These are phyloP conservation scores for Ophiostoma populinum DNA, from an alignment of 2,329 filamentous ascomycete species.

Conservation along the genomic window DNA sequence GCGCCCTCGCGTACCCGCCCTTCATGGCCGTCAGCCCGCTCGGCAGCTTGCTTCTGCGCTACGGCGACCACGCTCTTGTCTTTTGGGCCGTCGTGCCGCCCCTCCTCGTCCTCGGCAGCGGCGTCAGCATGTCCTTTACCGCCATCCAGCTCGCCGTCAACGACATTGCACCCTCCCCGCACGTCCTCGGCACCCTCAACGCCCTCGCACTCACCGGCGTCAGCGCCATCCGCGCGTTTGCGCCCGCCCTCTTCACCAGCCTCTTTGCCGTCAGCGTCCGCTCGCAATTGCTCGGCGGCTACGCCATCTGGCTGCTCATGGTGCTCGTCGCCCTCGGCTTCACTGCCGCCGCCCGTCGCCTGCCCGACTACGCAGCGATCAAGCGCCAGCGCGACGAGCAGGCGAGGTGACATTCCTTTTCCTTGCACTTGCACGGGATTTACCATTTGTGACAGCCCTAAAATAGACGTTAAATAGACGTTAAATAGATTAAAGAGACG, in stretches of 20 bases:
- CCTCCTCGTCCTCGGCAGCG: conserved; percentile 35
- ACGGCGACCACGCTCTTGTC: conserved; percentile 17
- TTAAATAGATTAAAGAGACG: too few relatives aligned
- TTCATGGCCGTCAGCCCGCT: conserved; percentile 40
- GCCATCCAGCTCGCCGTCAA: conserved; percentile 58
- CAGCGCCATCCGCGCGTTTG: conserved; percentile 45
- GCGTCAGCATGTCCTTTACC: conserved; percentile 53
- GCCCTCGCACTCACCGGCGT: conserved; percentile 45
- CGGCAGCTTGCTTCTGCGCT: conserved; percentile 37
- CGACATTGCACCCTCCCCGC: conserved; percentile 48
- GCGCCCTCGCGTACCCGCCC: conserved; percentile 41
- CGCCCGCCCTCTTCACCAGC: conserved; percentile 47
- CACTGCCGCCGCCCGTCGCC: conserved; percentile 15
- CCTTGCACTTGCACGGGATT: too few relatives aligned
- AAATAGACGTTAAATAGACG: not conserved
- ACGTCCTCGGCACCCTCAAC: conserved; percentile 54
- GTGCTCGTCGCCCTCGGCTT: conserved; percentile 20
- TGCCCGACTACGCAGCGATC: conserved; percentile 20
- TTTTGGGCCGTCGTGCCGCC: conserved; percentile 41
- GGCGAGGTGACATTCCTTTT: too few relatives aligned
- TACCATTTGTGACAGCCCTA: too few relatives aligned
- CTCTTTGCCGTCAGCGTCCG: conserved; percentile 51
- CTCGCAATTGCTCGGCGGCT: conserved; percentile 42
- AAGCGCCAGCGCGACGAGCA: conserved; percentile 8
- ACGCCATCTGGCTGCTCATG: conserved; percentile 48